These are phyloP conservation scores for Gracilaria gracilis DNA, from an alignment of 23 red algal genomes.

Conservation along the genomic window DNA sequence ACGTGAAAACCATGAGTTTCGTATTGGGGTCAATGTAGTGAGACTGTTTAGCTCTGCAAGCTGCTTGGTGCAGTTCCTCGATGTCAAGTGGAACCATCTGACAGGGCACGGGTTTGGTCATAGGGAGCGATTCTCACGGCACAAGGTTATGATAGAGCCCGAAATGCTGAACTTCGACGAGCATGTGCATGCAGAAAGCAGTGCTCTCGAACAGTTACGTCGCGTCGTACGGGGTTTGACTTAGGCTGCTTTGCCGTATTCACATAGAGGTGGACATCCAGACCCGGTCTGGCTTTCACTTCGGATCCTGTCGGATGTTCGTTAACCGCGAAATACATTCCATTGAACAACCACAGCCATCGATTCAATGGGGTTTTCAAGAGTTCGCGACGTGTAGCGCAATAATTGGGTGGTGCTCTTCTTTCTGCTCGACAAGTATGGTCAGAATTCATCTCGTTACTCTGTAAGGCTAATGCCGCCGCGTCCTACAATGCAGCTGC, in stretches of 20 bases:
- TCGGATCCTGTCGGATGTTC: no score
- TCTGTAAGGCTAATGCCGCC: no score
- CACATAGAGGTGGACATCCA: no score
- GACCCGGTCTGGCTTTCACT: no score
- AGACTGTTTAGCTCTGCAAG: slow-evolving; percentile 35
- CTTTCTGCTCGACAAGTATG: no score
- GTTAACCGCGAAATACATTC: no score
- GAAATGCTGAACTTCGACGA: not conserved
- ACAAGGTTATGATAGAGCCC: not conserved
- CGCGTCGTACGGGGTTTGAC: no score
- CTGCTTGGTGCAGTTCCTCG: slow-evolving; percentile 59
- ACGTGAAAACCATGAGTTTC: slow-evolving; percentile 43
- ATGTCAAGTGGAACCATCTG: slow-evolving; percentile 18
- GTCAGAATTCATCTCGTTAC: no score
- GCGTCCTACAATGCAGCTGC: no score
- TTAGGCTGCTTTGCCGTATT: no score
- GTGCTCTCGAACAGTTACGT: no score
- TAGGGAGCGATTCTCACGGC: not conserved
- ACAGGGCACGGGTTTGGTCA: not conserved
- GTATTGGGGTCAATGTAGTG: slow-evolving; percentile 45
- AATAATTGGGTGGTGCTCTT: not conserved
- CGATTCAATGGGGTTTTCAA: not conserved
- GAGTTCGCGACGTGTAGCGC: not conserved
- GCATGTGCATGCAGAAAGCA: not conserved
- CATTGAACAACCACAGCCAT: not conserved